phyloP scores from a whole-genome alignment of 306 rosid genomes.

The Pterocarpus macrocarpus region DNA sequence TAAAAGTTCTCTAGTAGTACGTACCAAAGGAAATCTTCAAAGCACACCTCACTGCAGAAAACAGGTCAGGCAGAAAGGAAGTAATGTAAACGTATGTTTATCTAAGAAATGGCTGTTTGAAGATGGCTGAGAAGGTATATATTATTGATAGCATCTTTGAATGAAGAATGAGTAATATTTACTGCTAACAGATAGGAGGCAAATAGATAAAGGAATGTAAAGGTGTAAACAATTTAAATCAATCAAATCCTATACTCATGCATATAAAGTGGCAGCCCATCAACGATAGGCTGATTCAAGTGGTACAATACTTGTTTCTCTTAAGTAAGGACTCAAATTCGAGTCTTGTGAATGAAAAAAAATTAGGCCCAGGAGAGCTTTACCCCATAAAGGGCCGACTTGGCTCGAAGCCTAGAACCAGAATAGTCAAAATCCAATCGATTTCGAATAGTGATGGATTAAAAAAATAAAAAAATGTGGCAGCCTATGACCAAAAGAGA shows the following conservation, averaged over 20 bases:
- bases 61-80: slow-evolving; percentile 43
- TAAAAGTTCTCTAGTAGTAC: slow-evolving; percentile 47
- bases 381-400: too few species aligned
- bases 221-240: slow-evolving; percentile 1
- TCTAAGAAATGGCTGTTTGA: slow-evolving; percentile 30
- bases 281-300: too few species aligned
- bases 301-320: too few species aligned
- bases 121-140: slow-evolving; percentile 25
- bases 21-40: slow-evolving; percentile 97
- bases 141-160: background rate
- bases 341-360: too few species aligned
- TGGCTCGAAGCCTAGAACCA: too few species aligned
- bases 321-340: too few species aligned
- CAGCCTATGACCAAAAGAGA: slow-evolving; percentile 19
- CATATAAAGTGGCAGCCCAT: background rate
- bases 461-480: background rate
- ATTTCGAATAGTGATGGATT: too few species aligned
- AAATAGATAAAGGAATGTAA: background rate
- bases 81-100: slow-evolving; percentile 28
- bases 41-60: slow-evolving; percentile 82
- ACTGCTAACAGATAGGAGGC: background rate
- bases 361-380: too few species aligned
- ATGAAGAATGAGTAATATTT: background rate
- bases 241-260: background rate
- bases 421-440: too few species aligned